phyloP scores from a whole-genome alignment of 73 alveolate genomes.

The Tetrahymena malaccensis region DNA sequence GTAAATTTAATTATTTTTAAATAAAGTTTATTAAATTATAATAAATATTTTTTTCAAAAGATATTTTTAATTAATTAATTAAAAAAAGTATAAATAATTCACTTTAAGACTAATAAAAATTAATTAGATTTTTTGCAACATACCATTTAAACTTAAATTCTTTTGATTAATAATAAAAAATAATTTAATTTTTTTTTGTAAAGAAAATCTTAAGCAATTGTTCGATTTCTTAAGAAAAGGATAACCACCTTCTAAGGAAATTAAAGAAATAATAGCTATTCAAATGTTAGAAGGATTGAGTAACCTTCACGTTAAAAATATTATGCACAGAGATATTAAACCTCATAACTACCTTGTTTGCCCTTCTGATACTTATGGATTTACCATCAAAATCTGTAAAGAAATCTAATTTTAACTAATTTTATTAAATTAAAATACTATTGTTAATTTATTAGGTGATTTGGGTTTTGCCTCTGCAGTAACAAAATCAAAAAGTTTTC shows the following conservation, averaged over 20 bases:
- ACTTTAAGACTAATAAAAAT: too few relatives aligned
- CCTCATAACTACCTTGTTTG: neutral
- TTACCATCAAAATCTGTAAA: neutral
- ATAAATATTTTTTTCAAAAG: too few relatives aligned
- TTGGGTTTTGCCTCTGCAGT: neutral
- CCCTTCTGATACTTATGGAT: neutral
- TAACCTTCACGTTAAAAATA: neutral
- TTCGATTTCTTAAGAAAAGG: neutral
- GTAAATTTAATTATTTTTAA: too few relatives aligned
- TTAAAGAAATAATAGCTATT: neutral
- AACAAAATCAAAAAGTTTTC: neutral
- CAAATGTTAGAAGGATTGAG: neutral
- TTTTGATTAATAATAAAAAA: too few relatives aligned
- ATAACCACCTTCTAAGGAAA: neutral
- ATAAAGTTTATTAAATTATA: too few relatives aligned
- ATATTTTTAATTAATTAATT: too few relatives aligned
- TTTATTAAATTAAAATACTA: too few relatives aligned
- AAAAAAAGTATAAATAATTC: too few relatives aligned
- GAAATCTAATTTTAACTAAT: too few relatives aligned
- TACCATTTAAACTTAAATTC: too few relatives aligned
- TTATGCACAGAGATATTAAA: neutral
- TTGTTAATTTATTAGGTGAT: neutral
- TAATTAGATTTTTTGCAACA: too few relatives aligned
- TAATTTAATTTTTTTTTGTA: too few relatives aligned
- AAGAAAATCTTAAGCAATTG: neutral